These are phyloP conservation scores for Nevesoporus exiguus DNA, from an alignment of 768 basidiomycete genomes.

Conservation along the genomic window DNA sequence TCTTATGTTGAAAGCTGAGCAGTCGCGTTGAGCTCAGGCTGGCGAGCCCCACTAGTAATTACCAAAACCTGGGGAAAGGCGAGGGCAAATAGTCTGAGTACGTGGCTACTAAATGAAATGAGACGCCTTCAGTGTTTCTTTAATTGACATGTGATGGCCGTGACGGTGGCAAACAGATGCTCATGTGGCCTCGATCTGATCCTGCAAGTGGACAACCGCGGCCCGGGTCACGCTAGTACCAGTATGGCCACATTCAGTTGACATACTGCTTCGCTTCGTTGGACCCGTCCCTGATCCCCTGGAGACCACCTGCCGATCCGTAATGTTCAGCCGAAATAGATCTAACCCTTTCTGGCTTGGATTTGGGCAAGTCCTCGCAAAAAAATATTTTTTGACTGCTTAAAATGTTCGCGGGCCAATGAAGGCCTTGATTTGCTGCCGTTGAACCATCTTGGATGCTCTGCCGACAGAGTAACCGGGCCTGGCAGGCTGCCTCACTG, in stretches of 20 bases:
- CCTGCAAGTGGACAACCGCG: too few species aligned
- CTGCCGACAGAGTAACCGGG: too few species aligned
- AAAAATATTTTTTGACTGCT: not conserved
- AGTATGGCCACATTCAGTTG: not conserved
- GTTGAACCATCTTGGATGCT: not conserved
- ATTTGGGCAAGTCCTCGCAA: not conserved
- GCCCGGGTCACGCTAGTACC: not conserved
- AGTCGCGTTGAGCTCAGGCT: too few species aligned
- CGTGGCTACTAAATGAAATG: too few species aligned
- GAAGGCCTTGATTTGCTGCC: not conserved
- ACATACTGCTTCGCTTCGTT: not conserved
- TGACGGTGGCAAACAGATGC: not conserved
- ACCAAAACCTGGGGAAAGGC: too few species aligned
- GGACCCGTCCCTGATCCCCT: not conserved
- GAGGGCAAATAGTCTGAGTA: too few species aligned
- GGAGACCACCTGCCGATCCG: not conserved
- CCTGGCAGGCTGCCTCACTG: too few species aligned
- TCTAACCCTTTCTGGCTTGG: not conserved
- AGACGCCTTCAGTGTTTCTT: not conserved
- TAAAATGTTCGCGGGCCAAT: not conserved
- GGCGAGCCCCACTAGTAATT: too few species aligned
- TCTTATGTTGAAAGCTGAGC: too few species aligned
- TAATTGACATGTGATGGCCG: constrained; percentile 1
- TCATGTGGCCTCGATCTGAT: not conserved
- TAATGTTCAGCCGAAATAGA: not conserved